phyloP scores from a whole-genome alignment of 768 basidiomycete species.

The Lyophyllum atratum region DNA sequence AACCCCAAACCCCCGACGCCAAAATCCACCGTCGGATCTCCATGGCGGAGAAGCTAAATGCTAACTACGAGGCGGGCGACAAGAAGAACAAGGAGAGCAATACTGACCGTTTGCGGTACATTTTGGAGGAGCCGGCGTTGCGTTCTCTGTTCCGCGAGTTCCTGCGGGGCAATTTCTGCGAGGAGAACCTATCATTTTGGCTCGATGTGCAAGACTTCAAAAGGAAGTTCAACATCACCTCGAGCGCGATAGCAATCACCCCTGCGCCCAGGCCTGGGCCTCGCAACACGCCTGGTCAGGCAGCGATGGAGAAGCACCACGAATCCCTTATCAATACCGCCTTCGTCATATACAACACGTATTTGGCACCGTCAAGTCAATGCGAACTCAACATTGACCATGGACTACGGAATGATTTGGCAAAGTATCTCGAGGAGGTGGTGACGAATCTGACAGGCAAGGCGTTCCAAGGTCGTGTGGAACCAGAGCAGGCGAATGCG shows the following conservation, averaged over 20 bases:
- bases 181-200: conserved; percentile 98
- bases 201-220: conserved; percentile 97
- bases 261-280: conserved; percentile 37
- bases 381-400: conserved; percentile 99
- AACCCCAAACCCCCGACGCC: conserved; percentile 43
- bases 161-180: conserved; percentile 92
- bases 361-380: conserved; percentile 92
- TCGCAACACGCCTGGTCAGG: conserved; percentile 68
- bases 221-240: conserved; percentile 93
- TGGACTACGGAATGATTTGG: conserved; percentile 90
- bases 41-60: conserved; percentile 71
- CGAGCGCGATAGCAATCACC: conserved; percentile 74
- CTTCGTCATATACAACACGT: conserved; percentile 91
- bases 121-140: conserved; percentile 89
- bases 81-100: conserved; percentile 84
- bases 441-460: conserved; percentile 78
- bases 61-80: conserved; percentile 52
- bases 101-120: conserved; percentile 86
- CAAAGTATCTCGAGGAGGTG: conserved; percentile 90
- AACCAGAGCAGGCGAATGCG: conserved; percentile 75
- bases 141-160: conserved; percentile 94
- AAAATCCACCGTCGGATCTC: conserved; percentile 82
- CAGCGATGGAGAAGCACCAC: conserved; percentile 97
- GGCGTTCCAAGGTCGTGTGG: conserved; percentile 76
- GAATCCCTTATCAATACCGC: conserved; percentile 93